Conservation (phyloP, 257 asterid species). For the Plantago ovata region DNA sequence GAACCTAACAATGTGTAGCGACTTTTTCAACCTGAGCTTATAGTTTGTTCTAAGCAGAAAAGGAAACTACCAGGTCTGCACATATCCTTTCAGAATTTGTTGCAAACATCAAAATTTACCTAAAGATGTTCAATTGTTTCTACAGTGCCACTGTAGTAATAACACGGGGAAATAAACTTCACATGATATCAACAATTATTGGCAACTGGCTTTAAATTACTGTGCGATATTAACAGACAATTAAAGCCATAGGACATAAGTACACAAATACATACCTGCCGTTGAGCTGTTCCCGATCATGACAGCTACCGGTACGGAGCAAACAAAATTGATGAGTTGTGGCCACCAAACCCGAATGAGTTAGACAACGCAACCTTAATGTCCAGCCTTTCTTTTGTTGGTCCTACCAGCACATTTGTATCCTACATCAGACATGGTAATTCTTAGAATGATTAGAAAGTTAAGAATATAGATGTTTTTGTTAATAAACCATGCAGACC, state of each 20-base stretch:
- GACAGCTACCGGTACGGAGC: slow-evolving; percentile 69
- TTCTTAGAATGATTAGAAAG: neutral
- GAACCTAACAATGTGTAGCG: too few relatives aligned
- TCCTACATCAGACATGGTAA: slow-evolving; percentile 43
- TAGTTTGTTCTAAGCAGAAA: neutral
- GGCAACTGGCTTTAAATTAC: neutral
- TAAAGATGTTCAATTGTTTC: neutral
- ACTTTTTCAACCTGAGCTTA: too few relatives aligned
- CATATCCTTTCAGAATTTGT: neutral
- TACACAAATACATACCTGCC: slow-evolving; percentile 32
- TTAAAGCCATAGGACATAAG: neutral
- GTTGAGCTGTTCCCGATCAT: slow-evolving; percentile 9
- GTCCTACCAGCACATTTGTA: slow-evolving; percentile 62
- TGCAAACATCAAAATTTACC: neutral
- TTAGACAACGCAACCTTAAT: slow-evolving; percentile 85
- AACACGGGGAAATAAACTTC: neutral
- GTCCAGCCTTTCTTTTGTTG: slow-evolving; percentile 62
- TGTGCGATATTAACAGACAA: neutral
- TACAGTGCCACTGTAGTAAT: neutral
- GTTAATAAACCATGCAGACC: neutral
- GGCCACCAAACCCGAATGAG: slow-evolving; percentile 95
- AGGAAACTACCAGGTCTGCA: too few relatives aligned
- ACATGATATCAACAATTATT: neutral
- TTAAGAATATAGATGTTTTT: neutral
- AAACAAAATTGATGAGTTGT: slow-evolving; percentile 82